These are phyloP conservation scores for Apiotrichum siamense DNA, from an alignment of 1,284 basidiomycete genomes.

Conservation along the genomic window DNA sequence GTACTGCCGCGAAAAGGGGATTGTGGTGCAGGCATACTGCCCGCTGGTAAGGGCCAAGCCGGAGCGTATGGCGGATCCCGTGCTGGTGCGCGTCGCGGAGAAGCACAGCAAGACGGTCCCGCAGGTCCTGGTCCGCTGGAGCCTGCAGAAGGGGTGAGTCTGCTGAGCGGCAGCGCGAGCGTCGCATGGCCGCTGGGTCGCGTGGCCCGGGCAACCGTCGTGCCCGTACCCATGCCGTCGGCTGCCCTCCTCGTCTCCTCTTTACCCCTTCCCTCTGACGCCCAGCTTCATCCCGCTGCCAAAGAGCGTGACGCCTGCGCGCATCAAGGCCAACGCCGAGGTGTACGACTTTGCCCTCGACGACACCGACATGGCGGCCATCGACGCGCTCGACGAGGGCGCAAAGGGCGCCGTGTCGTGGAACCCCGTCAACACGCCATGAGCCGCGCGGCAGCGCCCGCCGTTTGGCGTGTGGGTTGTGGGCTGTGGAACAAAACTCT, in stretches of 20 bases:
- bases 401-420: conserved; percentile 58
- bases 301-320: conserved; percentile 62
- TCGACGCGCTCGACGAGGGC: conserved; percentile 62
- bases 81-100: conserved; percentile 54
- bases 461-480: no score
- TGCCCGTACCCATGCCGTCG: no score
- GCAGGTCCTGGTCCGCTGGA: conserved; percentile 76
- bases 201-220: no score
- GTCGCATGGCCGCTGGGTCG: no score
- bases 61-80: conserved; percentile 53
- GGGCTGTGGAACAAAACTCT: no score
- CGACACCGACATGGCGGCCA: conserved; percentile 56
- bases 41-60: conserved; percentile 59
- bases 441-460: no score
- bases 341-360: conserved; percentile 65
- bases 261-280: no score
- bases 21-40: conserved; percentile 71
- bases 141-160: conserved; percentile 67
- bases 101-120: conserved; percentile 62
- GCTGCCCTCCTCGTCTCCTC: no score
- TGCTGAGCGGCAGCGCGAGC: neutral
- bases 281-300: conserved; percentile 63
- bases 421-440: no score
- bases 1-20: conserved; percentile 63
- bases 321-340: conserved; percentile 64